Evolutionary conservation across 2,329 filamentous ascomycete species (phyloP), one percentile per base, ranked within the genome.

Genomic region (Apiospora phragmitis): DNA sequence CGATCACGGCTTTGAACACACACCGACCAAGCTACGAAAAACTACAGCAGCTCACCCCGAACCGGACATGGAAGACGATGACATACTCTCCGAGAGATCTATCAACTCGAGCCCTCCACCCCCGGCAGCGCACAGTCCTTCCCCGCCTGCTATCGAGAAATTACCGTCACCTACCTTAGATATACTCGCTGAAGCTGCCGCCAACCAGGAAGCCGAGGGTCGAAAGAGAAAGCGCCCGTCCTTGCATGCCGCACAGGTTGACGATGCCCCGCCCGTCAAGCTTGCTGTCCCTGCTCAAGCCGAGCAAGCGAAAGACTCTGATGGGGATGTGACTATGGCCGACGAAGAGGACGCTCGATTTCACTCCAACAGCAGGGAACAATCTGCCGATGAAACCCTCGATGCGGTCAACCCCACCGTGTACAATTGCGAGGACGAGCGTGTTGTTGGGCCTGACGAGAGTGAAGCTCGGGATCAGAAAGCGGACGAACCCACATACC

Each of bases 11-110:
- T 89, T 89, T 73, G 90, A 92, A 76, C 89, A 88, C 74, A 94
- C 91, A 69, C 93, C 93, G 3, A 95, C 92, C 85, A 95, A 94
- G 83, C 87, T 94, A 71, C 55, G 55, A 11, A 62, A 62, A 38
- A 62, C 55, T 11, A 62, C 55, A 38, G 32, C 21, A 62, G 55
- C 29, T 12, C 90, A 90, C 74, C 89, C 74, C 67, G 24, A 47
- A 16, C 42, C 38, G 42, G 67, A 43, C 29, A 76, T 80, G 18
- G 81, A 80, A 59, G 78, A 80, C 59, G 81, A 82, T 69, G 79
- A 81, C 68, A 76, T 75, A 29, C 74, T 80, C 45, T 81, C 82
- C 29, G 77, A 79, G 76, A 47, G 73, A 29, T 80, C 78, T 45
- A 79, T 80, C 74, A 77, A 76, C 70, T 80, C 79, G 12, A 80